Evolutionary conservation across 2,329 filamentous ascomycete genomes (phyloP), one percentile per base, ranked within the genome.

Genomic region (Fusarium sp.): DNA sequence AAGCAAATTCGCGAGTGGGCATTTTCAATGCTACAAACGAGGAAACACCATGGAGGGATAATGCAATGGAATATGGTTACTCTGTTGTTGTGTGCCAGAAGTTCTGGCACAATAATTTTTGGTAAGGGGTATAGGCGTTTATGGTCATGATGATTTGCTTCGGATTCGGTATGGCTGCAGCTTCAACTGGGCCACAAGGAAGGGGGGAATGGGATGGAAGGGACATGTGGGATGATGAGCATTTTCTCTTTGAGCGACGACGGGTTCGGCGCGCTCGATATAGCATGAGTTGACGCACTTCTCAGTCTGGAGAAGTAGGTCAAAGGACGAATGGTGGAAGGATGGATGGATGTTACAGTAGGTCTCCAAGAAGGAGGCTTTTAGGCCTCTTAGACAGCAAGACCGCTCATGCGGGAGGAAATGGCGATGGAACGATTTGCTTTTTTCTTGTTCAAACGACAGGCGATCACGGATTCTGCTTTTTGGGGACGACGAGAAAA

Each of bases 331-430:
- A 27, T 46, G 42, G 23, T 27, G 13, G 33, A 62, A 54, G 36
- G 64, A 42, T 50, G 64, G 40, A 55, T 36, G 58, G 40, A 55
- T 36, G 58, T 55, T 51, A 51, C 49, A 42, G 38, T 38, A 56
- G 23, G 58, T 68, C 65, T 61, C 50, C 27, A 62, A 34, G 34
- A 46, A 69, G 14, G 64, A 70, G 68, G 65, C 69, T 74, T 58
- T 23, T 64, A 73, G 73, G 73, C 36, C 70, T 72, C 70, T 65
- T 75, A 74, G 73, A 74, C 64, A 65, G 65, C 68, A 62, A 66
- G 68, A 73, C 71, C 73, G 73, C 71, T 74, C 73, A 57, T 73
- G 73, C 73, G 73, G 73, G 73, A 68, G 65, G 69, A 65, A 59
- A 61, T 33, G 68, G 40, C 60, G 16, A 59, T 38, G 50, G 59